These are phyloP conservation scores for Nicotiana tomentosiformis DNA, from an alignment of 257 asterid species.

Conservation along the genomic window DNA sequence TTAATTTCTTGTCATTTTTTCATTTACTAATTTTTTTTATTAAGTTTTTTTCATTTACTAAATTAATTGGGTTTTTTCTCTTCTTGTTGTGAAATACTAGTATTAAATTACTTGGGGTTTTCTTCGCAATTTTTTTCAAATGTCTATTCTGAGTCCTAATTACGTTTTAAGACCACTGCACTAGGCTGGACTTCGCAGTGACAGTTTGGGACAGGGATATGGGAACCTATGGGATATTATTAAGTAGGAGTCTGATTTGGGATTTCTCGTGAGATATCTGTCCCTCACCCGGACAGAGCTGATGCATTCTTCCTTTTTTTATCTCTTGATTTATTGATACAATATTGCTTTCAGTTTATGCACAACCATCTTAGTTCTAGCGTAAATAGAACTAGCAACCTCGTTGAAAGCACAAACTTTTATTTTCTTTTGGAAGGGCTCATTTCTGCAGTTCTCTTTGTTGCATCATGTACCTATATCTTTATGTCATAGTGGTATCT, in stretches of 20 bases:
- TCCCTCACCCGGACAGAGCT: background rate
- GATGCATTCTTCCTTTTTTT: background rate
- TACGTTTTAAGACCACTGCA: background rate
- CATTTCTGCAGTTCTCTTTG: slow-evolving; percentile 1
- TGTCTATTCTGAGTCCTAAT: background rate
- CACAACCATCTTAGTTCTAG: background rate
- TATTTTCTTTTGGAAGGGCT: background rate
- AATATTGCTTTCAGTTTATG: background rate
- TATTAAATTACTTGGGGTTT: background rate
- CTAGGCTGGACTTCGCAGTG: no score
- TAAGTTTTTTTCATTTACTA: background rate
- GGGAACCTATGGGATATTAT: background rate
- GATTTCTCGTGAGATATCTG: background rate
- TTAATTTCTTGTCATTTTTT: background rate
- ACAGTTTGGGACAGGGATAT: background rate
- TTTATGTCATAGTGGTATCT: background rate
- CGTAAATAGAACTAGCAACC: background rate
- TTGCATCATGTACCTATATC: background rate
- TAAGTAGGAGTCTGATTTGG: background rate
- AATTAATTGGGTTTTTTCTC: background rate
- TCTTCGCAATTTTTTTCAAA: no score
- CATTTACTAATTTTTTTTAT: no score
- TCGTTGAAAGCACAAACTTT: background rate
- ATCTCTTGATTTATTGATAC: background rate
- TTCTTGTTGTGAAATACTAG: background rate